phyloP scores from a whole-genome alignment of 306 rosid genomes.

The Senna siamea region DNA sequence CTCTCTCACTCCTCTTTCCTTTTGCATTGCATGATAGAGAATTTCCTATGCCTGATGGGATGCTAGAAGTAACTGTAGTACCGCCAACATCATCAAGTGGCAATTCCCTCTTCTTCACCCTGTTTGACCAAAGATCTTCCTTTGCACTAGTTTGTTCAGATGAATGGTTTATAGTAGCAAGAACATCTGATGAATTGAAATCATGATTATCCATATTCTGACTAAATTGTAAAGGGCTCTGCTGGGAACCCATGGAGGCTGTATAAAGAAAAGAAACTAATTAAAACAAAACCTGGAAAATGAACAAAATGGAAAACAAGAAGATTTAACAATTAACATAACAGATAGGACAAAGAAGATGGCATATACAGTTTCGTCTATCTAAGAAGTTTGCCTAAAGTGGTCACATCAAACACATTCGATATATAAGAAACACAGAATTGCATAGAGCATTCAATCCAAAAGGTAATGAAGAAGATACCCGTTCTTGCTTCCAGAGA shows the following conservation, averaged over 20 bases:
- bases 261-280: slow-evolving; percentile 46
- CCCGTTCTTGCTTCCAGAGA: slow-evolving; percentile 74
- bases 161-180: slow-evolving; percentile 56
- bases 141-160: slow-evolving; percentile 69
- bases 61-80: slow-evolving; percentile 53
- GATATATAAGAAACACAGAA: slow-evolving; percentile 30
- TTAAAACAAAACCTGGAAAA: slow-evolving; percentile 6
- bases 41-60: slow-evolving; percentile 68
- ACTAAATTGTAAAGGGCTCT: slow-evolving; percentile 74
- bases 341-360: slow-evolving; percentile 21
- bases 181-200: slow-evolving; percentile 60
- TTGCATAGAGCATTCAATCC: slow-evolving; percentile 21
- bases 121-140: slow-evolving; percentile 82
- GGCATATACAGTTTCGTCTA: slow-evolving; percentile 10
- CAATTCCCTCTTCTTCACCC: slow-evolving; percentile 97
- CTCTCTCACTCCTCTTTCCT: slow-evolving; percentile 99
- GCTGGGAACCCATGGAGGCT: slow-evolving; percentile 82
- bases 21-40: slow-evolving; percentile 87
- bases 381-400: slow-evolving; percentile 30
- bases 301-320: slow-evolving; percentile 19
- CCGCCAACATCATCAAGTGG: slow-evolving; percentile 90
- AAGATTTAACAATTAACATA: background rate
- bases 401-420: slow-evolving; percentile 10
- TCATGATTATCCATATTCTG: slow-evolving; percentile 73
- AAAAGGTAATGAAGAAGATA: slow-evolving; percentile 40